Conservation (phyloP, 345 rosid genomes). For the Aegle marmelos region DNA sequence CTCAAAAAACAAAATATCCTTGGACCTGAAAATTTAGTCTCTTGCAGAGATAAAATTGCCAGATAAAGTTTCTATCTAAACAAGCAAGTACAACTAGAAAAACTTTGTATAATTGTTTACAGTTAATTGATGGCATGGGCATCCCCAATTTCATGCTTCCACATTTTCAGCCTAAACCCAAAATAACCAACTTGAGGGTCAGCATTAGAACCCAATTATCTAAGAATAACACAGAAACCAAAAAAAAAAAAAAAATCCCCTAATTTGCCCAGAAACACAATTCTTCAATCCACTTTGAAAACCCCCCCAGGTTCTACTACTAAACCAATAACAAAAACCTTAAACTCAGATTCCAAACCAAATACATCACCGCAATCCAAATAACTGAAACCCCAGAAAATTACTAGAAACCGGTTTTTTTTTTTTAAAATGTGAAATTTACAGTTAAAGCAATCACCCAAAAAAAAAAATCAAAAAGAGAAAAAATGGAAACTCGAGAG, state of each 20-base stretch:
- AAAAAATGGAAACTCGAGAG: not conserved
- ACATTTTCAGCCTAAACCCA: not conserved
- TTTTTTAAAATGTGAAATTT: not conserved
- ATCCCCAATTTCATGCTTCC: not conserved
- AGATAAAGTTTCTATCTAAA: not conserved
- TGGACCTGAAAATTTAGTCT: not conserved
- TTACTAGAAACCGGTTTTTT: not conserved
- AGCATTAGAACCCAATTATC: not conserved
- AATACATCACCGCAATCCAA: not conserved
- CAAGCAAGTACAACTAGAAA: not conserved
- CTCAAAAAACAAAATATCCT: not conserved
- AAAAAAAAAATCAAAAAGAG: too few relatives aligned
- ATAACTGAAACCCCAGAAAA: conserved; percentile 9
- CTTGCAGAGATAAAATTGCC: not conserved
- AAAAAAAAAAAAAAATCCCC: not conserved
- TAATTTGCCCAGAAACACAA: not conserved
- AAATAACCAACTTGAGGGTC: not conserved
- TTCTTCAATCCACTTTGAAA: not conserved
- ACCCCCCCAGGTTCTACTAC: not conserved
- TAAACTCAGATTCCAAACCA: conserved; percentile 5
- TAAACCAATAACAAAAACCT: not conserved
- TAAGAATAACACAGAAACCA: not conserved
- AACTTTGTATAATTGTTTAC: not conserved
- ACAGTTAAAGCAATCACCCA: not conserved
- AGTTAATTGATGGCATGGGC: not conserved